Evolutionary conservation across 163 green algal genomes (phyloP).

Genomic region (Chlamydomonas reinhardtii): DNA sequence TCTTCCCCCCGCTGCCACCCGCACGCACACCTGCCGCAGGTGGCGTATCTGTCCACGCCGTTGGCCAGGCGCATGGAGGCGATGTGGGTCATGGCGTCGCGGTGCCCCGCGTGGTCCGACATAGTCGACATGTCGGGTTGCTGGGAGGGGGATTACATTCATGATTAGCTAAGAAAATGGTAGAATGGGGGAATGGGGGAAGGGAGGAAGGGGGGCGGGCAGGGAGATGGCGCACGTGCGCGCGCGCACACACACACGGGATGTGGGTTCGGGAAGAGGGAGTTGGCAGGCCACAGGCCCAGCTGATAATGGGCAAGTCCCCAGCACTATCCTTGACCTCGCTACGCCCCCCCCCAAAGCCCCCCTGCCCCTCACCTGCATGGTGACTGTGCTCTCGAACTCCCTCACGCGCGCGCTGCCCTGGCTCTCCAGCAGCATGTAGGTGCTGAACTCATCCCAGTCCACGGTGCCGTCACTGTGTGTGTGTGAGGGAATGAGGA

Average conservation of each 20-base stretch:
- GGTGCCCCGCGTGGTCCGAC: constrained; percentile 47
- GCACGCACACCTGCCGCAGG: constrained; percentile 7
- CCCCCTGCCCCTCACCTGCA: constrained; percentile 15
- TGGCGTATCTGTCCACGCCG: constrained; percentile 62
- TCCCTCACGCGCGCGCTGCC: constrained; percentile 41
- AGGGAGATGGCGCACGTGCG: too few relatives aligned
- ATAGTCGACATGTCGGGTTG: constrained; percentile 4
- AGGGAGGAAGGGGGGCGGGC: not conserved
- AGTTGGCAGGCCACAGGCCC: too few relatives aligned
- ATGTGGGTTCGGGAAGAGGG: too few relatives aligned
- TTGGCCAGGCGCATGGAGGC: constrained; percentile 46
- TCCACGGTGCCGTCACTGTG: constrained; percentile 73
- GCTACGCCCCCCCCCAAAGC: not conserved
- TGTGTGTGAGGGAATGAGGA: too few relatives aligned
- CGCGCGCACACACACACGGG: too few relatives aligned
- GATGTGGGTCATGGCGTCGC: constrained; percentile 70
- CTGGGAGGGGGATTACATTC: constrained; percentile 4
- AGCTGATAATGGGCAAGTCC: too few relatives aligned
- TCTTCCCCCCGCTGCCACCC: too few relatives aligned
- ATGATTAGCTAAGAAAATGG: too few relatives aligned
- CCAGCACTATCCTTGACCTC: too few relatives aligned
- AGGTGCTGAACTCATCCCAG: constrained; percentile 85
- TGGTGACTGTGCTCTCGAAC: constrained; percentile 44
- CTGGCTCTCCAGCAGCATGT: constrained; percentile 80
- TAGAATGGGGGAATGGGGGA: too few relatives aligned